Evolutionary conservation across 805 yeast species (phyloP).

Genomic region (Ogataea henricii): DNA sequence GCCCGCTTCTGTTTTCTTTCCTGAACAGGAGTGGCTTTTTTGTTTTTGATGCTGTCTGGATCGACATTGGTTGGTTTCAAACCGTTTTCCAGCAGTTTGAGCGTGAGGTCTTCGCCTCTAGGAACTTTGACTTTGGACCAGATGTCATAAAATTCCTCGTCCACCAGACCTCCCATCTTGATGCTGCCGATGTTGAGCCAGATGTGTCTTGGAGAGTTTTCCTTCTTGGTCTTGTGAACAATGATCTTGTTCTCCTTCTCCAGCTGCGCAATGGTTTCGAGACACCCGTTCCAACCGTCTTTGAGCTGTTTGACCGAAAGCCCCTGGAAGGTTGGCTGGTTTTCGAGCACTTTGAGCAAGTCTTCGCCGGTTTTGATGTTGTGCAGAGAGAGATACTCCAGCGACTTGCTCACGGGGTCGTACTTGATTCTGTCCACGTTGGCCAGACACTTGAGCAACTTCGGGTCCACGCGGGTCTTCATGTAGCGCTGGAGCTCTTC

Average conservation of each 20-base stretch:
- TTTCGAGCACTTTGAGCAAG: conserved; percentile 67
- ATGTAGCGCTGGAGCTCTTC: conserved; percentile 68
- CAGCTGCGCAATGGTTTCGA: conserved; percentile 72
- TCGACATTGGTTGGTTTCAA: conserved; percentile 97
- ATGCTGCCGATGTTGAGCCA: conserved; percentile 84
- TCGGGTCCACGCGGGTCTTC: conserved; percentile 58
- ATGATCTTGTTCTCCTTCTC: conserved; percentile 77
- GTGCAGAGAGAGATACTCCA: conserved; percentile 86
- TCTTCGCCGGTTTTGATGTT: conserved; percentile 83
- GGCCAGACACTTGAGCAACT: conserved; percentile 68
- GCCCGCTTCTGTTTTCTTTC: conserved; percentile 87
- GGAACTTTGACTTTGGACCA: conserved; percentile 86
- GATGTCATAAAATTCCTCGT: conserved; percentile 76
- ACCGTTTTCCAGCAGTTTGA: conserved; percentile 76
- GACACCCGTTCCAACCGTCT: conserved; percentile 95
- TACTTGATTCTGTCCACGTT: conserved; percentile 78
- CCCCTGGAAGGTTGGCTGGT: conserved; percentile 87
- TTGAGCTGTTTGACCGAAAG: conserved; percentile 71
- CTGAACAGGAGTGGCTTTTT: conserved; percentile 49
- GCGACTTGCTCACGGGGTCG: conserved; percentile 59
- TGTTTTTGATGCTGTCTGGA: conserved; percentile 84
- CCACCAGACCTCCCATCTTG: conserved; percentile 52
- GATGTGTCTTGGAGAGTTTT: conserved; percentile 85
- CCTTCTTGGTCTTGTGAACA: conserved; percentile 89
- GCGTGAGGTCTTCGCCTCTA: conserved; percentile 76